Conservation (phyloP, 345 rosid genomes). For the Ailanthus altissimus region DNA sequence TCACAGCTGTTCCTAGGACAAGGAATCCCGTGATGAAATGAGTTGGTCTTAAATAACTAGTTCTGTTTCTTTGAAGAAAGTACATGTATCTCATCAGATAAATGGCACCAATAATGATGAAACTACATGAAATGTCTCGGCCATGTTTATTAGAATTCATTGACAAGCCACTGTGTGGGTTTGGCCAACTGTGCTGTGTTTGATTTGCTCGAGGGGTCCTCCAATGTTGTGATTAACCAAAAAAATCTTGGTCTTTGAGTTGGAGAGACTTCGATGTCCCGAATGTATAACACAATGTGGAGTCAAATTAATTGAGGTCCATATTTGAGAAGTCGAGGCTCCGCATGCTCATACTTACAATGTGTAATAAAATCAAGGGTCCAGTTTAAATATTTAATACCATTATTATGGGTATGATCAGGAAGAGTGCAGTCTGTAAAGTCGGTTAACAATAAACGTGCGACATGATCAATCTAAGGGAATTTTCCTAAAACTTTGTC, state of each 20-base stretch:
- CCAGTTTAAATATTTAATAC: too few relatives aligned
- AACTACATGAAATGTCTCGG: neutral
- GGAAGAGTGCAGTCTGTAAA: too few relatives aligned
- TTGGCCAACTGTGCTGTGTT: neutral
- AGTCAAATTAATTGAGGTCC: neutral
- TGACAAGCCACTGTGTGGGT: neutral
- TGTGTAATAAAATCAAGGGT: too few relatives aligned
- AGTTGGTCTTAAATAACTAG: neutral
- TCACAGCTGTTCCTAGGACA: neutral
- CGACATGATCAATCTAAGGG: neutral
- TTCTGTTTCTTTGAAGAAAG: neutral
- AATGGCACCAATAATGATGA: neutral
- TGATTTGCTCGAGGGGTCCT: conserved; percentile 4
- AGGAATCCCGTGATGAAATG: neutral
- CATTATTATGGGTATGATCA: too few relatives aligned
- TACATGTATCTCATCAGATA: neutral
- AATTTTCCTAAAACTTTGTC: neutral
- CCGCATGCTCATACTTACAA: neutral
- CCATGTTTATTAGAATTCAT: neutral
- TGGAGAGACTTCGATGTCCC: neutral
- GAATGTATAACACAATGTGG: neutral
- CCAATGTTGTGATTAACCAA: neutral
- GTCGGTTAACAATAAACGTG: too few relatives aligned
- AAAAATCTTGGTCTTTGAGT: neutral
- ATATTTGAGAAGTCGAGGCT: neutral